phyloP scores from a whole-genome alignment of 2,329 filamentous ascomycete species.

The Colletotrichum salicis region DNA sequence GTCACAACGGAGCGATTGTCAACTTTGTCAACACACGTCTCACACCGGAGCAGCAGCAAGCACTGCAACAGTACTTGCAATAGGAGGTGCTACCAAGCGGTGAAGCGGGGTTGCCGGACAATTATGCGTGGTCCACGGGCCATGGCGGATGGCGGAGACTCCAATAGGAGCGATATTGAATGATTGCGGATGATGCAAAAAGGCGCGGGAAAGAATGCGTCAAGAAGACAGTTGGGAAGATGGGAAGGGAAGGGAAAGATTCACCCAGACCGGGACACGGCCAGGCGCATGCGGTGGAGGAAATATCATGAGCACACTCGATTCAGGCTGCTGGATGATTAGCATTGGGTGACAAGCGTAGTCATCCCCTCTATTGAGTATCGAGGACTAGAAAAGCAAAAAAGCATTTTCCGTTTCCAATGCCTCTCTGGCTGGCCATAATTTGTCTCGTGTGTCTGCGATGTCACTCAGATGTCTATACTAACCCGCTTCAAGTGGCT shows the following conservation, averaged over 20 bases:
- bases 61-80: constrained; percentile 62
- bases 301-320: constrained; percentile 19
- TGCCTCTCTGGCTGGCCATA: neutral
- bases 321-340: neutral
- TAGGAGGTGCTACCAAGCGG: constrained; percentile 41
- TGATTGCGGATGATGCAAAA: neutral
- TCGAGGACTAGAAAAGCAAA: constrained; percentile 17
- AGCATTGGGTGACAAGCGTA: neutral
- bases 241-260: neutral
- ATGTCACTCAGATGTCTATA: too few species aligned
- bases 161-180: constrained; percentile 1
- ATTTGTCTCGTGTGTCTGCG: neutral
- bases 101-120: constrained; percentile 18
- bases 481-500: too few species aligned
- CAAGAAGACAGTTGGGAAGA: neutral
- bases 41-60: constrained; percentile 66
- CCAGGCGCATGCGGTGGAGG: constrained; percentile 18
- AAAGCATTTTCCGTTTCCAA: constrained; percentile 17
- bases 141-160: constrained; percentile 15
- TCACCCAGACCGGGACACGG: constrained; percentile 1
- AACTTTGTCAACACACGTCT: constrained; percentile 79
- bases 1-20: constrained; percentile 76
- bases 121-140: constrained; percentile 22
- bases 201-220: constrained; percentile 11
- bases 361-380: neutral